Conservation (phyloP, 331 rosid species). For the Rosa hybrid region DNA sequence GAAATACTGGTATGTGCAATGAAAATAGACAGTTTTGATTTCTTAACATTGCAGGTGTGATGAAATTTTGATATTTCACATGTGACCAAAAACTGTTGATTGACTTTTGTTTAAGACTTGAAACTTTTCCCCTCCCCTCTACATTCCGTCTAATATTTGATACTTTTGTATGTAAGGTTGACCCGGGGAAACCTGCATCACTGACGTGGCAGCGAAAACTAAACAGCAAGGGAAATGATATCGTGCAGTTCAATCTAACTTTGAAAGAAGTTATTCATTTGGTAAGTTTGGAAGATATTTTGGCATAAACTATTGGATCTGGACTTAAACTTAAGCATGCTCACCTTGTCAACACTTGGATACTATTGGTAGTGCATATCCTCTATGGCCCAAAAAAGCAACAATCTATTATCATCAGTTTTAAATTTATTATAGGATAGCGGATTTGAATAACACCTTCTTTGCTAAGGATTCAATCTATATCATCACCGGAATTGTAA, state of each 20-base stretch:
- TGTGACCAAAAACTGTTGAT: neutral
- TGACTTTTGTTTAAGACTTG: slow-evolving; percentile 16
- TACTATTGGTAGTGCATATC: neutral
- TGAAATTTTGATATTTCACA: neutral
- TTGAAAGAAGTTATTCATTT: slow-evolving; percentile 65
- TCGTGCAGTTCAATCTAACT: slow-evolving; percentile 38
- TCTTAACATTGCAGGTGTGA: neutral
- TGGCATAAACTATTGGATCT: neutral
- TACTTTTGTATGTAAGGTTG: slow-evolving; percentile 45
- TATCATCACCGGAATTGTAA: neutral
- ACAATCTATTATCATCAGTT: slow-evolving; percentile 7
- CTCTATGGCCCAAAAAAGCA: neutral
- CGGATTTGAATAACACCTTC: slow-evolving; percentile 11
- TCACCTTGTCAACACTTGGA: slow-evolving; percentile 15
- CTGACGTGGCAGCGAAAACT: slow-evolving; percentile 82
- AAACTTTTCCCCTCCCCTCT: neutral
- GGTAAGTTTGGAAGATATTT: slow-evolving; percentile 44
- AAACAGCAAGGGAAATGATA: slow-evolving; percentile 38
- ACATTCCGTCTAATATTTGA: slow-evolving; percentile 1
- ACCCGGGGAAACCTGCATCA: slow-evolving; percentile 57
- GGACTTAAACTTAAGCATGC: slow-evolving; percentile 5
- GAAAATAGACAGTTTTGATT: neutral
- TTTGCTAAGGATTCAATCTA: neutral
- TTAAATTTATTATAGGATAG: slow-evolving; percentile 4
- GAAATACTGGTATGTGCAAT: slow-evolving; percentile 11